These are phyloP conservation scores for Huntiella bhutanensis DNA, from an alignment of 2,329 filamentous ascomycete genomes.

Conservation along the genomic window DNA sequence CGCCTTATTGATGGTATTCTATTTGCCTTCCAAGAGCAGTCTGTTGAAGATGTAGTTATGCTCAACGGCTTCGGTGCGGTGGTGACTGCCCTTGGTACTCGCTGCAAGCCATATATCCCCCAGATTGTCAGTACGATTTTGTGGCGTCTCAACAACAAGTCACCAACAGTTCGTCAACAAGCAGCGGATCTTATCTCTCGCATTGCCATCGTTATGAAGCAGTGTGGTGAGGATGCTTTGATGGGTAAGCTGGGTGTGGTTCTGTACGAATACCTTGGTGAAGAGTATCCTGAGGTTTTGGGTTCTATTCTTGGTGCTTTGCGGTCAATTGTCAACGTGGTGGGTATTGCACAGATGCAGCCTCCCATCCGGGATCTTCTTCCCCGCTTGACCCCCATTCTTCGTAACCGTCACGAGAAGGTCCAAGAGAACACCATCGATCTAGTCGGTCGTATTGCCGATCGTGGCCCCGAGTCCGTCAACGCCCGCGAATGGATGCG, in stretches of 20 bases:
- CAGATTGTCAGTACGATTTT: constrained; percentile 96
- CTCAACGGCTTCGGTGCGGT: constrained; percentile 96
- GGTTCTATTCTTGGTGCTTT: constrained; percentile 91
- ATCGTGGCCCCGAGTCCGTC: constrained; percentile 88
- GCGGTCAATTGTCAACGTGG: constrained; percentile 89
- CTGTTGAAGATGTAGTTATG: constrained; percentile 86
- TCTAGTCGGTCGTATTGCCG: constrained; percentile 89
- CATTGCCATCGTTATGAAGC: constrained; percentile 97
- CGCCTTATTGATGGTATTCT: constrained; percentile 87
- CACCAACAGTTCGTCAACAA: constrained; percentile 87
- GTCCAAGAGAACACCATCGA: constrained; percentile 99
- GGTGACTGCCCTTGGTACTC: constrained; percentile 79
- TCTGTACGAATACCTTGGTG: constrained; percentile 92
- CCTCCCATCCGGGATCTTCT: constrained; percentile 92
- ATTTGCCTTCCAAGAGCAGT: constrained; percentile 94
- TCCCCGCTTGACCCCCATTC: constrained; percentile 87
- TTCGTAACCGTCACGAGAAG: constrained; percentile 96
- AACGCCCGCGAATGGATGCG: constrained; percentile 99
- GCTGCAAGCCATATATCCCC: constrained; percentile 89
- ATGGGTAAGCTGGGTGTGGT: constrained; percentile 92
- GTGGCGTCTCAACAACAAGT: constrained; percentile 95
- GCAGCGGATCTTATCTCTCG: constrained; percentile 91
- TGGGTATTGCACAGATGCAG: constrained; percentile 96
- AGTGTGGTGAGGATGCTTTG: constrained; percentile 86
- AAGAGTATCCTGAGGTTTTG: constrained; percentile 95